Percentiles rank a stretch among this genome's conserved stretches.
Conservation (phyloP, 805 yeast genomes). For the Saccharomyces eubayanus region DNA sequence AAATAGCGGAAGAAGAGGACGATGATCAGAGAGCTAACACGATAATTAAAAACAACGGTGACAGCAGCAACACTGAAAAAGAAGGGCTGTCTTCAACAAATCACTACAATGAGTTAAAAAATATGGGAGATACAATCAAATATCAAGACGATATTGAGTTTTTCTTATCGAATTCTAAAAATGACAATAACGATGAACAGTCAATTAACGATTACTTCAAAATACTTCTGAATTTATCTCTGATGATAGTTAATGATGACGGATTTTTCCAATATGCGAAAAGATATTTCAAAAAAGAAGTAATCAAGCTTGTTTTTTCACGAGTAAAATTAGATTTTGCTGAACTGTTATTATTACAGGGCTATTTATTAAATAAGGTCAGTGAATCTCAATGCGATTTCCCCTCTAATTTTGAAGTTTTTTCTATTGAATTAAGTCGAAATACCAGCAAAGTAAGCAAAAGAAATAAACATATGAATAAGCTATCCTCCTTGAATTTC, state of each 20-base stretch:
- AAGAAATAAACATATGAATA: conserved; percentile 2
- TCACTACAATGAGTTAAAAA: conserved; percentile 24
- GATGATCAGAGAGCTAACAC: conserved; percentile 6
- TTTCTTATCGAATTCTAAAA: conserved; percentile 16
- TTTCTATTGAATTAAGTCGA: conserved; percentile 1
- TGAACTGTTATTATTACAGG: conserved; percentile 12
- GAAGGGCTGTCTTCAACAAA: conserved; percentile 5
- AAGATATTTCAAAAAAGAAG: conserved; percentile 13
- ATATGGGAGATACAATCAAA: conserved; percentile 31
- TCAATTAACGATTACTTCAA: conserved; percentile 8
- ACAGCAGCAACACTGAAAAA: not conserved
- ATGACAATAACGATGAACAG: not conserved
- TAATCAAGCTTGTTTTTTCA: conserved; percentile 18
- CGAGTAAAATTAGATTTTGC: conserved; percentile 1
- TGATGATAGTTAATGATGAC: conserved; percentile 13
- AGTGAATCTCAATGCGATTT: conserved; percentile 3
- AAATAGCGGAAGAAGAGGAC: conserved; percentile 5
- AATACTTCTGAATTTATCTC: conserved; percentile 16
- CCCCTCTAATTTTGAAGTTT: conserved; percentile 3
- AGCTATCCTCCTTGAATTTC: conserved; percentile 15
- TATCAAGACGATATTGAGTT: conserved; percentile 33
- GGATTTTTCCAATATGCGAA: conserved; percentile 13
- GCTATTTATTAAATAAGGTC: conserved; percentile 7
- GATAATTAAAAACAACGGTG: conserved; percentile 1
- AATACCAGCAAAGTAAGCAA: conserved; percentile 2